Base-by-base conservation (phyloP, 208 protist genomes). In the Trypanosoma platydactyli region DNA sequence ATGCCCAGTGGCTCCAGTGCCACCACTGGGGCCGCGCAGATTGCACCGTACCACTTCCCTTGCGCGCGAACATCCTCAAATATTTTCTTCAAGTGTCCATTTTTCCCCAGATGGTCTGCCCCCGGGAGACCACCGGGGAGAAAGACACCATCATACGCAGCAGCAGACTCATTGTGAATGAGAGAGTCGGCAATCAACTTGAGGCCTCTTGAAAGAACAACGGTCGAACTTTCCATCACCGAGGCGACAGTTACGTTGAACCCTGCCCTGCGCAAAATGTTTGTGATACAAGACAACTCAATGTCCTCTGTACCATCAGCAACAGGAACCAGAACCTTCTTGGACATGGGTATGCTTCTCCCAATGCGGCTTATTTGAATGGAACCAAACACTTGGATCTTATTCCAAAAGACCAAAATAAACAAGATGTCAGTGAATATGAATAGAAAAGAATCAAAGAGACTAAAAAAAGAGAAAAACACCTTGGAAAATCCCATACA, bases 281-380 rank as follows among this genome's bases (percentile, higher is more conserved):
- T 84, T n/a, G 82, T 90, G 41, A 91, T 83, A 76, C 82, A 89
- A 27, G 82, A 81, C 9, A 94, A 63, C 74, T 96, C 90, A 80
- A 96, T 96, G 54, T 96, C 90, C 71, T 96, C 90, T 20, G 83
- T 80, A 61, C 86, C 81, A 71, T 92, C 84, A 22, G 90, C 87
- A 9, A 83, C 82, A 46, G 83, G 85, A 68, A 96, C 88, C 45
- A 96, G 83, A 67, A 91, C 88, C 51, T 75, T 77, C 74, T 85
- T 88, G 48, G 55, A 66, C 71, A 81, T 77, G 15, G 35, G 53
- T 22, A 11, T 35, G 41, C 11, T 51, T 62, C 5, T n/a, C 24
- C 3, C 29, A 16, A 24, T 46, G 5, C 16, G n/a, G 5, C 25
- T 38, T 61, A 52, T 15, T 5, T 56, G 6, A 5, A 51, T 5